Conservation (phyloP, 805 yeast species). For the Wickerhamiella dianesei region DNA sequence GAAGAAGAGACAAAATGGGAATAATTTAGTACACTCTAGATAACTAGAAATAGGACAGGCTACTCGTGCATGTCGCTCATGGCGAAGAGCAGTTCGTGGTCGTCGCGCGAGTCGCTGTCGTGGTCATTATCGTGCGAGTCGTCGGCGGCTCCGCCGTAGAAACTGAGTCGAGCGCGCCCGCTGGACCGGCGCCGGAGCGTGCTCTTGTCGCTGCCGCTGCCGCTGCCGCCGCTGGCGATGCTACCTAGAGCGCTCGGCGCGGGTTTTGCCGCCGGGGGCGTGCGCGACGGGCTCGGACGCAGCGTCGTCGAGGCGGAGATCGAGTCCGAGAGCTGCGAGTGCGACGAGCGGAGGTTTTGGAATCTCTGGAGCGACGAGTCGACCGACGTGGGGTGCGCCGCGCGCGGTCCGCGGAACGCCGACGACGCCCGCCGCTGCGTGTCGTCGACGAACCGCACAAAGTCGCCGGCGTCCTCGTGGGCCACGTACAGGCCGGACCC, state of each 20-base stretch:
- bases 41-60: not conserved
- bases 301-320: slow-evolving; percentile 10
- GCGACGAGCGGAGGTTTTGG: slow-evolving; percentile 24
- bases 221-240: slow-evolving; percentile 4
- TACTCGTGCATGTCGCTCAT: slow-evolving; percentile 18
- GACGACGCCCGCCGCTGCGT: slow-evolving; percentile 8
- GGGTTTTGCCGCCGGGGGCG: slow-evolving; percentile 4
- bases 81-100: slow-evolving; percentile 19
- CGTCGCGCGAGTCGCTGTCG: slow-evolving; percentile 6
- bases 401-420: slow-evolving; percentile 6
- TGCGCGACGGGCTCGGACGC: slow-evolving; percentile 17
- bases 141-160: slow-evolving; percentile 9
- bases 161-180: slow-evolving; percentile 16
- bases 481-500: slow-evolving; percentile 36
- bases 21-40: not conserved
- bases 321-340: slow-evolving; percentile 26
- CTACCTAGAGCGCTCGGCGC: slow-evolving; percentile 2
- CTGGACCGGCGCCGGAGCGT: slow-evolving; percentile 9
- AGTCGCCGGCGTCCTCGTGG: slow-evolving; percentile 41
- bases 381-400: slow-evolving; percentile 4
- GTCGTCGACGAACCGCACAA: slow-evolving; percentile 52
- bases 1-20: not conserved
- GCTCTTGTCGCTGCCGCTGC: slow-evolving; percentile 1
- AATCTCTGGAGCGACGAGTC: slow-evolving; percentile 24
- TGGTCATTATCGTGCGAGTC: slow-evolving; percentile 8